A percentile compares a stretch with the other conserved stretches of the same genome.
Evolutionary conservation across 768 basidiomycete genomes (phyloP).

Genomic region (Boletus edulis): DNA sequence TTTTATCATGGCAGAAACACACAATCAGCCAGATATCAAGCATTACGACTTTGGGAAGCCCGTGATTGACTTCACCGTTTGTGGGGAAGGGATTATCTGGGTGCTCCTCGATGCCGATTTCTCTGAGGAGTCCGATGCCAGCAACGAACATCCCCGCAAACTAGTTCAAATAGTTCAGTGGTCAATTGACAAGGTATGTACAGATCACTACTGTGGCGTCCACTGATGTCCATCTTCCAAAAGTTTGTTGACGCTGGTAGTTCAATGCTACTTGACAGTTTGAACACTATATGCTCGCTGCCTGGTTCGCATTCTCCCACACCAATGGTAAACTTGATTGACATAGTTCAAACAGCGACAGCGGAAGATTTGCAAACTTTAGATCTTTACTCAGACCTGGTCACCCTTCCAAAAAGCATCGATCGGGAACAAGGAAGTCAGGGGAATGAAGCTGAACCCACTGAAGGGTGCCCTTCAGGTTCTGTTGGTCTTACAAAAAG

Average conservation of each 20-base stretch:
- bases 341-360: constrained; percentile 39
- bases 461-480: constrained; percentile 1
- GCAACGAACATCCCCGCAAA: constrained; percentile 14
- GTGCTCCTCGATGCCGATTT: constrained; percentile 51
- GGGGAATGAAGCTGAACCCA: constrained; percentile 25
- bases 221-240: not conserved
- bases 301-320: constrained; percentile 39
- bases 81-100: constrained; percentile 39
- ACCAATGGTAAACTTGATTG: not conserved
- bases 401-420: constrained; percentile 57
- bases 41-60: constrained; percentile 54
- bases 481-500: constrained; percentile 38
- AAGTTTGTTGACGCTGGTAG: constrained; percentile 22
- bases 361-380: constrained; percentile 48
- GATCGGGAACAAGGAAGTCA: constrained; percentile 45
- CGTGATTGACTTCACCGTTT: constrained; percentile 54
- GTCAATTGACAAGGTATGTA: constrained; percentile 39
- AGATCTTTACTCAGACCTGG: constrained; percentile 59
- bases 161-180: constrained; percentile 34
- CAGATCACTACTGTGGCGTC: not conserved
- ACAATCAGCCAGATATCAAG: constrained; percentile 27
- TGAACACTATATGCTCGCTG: constrained; percentile 46
- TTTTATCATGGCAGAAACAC: constrained; percentile 33
- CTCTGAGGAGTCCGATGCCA: constrained; percentile 12
- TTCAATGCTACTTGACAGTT: constrained; percentile 38